Percentiles rank a stretch among this genome's conserved stretches.
Evolutionary conservation across 2,329 filamentous ascomycete species (phyloP).

Genomic region (Tolypocladium paradoxum): DNA sequence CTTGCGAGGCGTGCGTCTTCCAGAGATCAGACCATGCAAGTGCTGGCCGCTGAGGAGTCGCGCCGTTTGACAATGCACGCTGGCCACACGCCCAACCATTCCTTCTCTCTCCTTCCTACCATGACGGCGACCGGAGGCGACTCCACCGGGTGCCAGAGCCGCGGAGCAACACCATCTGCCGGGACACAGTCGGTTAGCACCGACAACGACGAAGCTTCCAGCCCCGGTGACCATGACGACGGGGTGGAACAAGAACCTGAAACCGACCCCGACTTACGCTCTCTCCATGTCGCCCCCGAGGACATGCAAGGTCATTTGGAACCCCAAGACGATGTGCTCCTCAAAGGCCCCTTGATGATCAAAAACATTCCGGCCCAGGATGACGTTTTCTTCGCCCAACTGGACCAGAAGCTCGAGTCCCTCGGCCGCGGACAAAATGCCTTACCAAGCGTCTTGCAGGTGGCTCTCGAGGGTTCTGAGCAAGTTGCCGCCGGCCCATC

Average conservation of each 20-base stretch:
- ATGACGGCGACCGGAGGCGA: constrained; percentile 27
- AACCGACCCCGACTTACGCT: background rate
- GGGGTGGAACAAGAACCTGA: background rate
- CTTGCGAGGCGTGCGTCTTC: constrained; percentile 17
- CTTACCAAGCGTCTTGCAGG: constrained; percentile 31
- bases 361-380: constrained; percentile 45
- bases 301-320: constrained; percentile 22
- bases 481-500: constrained; percentile 1
- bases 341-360: constrained; percentile 43
- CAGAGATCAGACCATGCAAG: constrained; percentile 33
- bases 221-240: background rate
- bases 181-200: constrained; percentile 3
- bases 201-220: background rate
- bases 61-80: constrained; percentile 49
- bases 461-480: background rate
- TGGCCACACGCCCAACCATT: constrained; percentile 52
- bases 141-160: constrained; percentile 15
- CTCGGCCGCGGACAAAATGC: constrained; percentile 35
- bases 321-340: constrained; percentile 30
- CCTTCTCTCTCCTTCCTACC: constrained; percentile 39
- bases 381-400: constrained; percentile 38
- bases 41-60: constrained; percentile 35
- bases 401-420: constrained; percentile 41
- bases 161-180: constrained; percentile 18
- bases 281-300: background rate